A percentile compares a stretch with the other conserved stretches of the same genome.
phyloP scores from a whole-genome alignment of 1,284 basidiomycete genomes.

The Cystobasidium sp. region DNA sequence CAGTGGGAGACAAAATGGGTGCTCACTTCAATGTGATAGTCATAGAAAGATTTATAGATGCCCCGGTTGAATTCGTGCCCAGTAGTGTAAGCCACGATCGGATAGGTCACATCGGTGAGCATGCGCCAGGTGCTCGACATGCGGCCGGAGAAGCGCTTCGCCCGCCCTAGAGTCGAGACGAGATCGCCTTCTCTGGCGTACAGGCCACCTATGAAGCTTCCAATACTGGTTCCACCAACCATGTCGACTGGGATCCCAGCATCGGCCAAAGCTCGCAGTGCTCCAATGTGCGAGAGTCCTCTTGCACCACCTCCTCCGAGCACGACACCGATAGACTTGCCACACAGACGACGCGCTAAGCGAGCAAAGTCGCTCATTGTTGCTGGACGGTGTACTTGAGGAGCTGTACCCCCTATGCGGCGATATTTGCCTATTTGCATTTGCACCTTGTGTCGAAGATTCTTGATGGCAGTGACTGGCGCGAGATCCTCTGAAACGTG shows the following conservation, averaged over 20 bases:
- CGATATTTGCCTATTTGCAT: conserved; percentile 85
- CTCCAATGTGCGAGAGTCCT: conserved; percentile 89
- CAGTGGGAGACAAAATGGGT: not conserved
- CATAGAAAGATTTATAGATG: conserved; percentile 87
- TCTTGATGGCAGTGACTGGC: conserved; percentile 76
- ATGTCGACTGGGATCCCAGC: conserved; percentile 88
- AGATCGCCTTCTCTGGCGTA: conserved; percentile 94
- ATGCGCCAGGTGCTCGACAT: conserved; percentile 96
- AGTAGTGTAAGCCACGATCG: conserved; percentile 95
- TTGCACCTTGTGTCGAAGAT: conserved; percentile 85
- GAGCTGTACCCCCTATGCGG: conserved; percentile 63
- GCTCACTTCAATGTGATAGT: conserved; percentile 80
- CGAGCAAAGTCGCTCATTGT: conserved; percentile 92
- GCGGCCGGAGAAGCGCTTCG: conserved; percentile 86
- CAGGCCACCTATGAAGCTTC: conserved; percentile 90
- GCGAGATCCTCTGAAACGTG: conserved; percentile 75
- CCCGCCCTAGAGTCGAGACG: conserved; percentile 79
- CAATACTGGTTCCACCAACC: conserved; percentile 83
- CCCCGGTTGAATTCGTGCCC: conserved; percentile 84
- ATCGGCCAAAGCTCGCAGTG: conserved; percentile 89
- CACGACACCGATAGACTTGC: conserved; percentile 90
- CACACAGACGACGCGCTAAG: conserved; percentile 86
- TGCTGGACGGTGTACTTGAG: conserved; percentile 69
- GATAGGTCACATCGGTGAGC: conserved; percentile 93
- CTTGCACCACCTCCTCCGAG: conserved; percentile 95